Evolutionary conservation across 768 basidiomycete genomes (phyloP).

Genomic region (Asterophora lycoperdoides): DNA sequence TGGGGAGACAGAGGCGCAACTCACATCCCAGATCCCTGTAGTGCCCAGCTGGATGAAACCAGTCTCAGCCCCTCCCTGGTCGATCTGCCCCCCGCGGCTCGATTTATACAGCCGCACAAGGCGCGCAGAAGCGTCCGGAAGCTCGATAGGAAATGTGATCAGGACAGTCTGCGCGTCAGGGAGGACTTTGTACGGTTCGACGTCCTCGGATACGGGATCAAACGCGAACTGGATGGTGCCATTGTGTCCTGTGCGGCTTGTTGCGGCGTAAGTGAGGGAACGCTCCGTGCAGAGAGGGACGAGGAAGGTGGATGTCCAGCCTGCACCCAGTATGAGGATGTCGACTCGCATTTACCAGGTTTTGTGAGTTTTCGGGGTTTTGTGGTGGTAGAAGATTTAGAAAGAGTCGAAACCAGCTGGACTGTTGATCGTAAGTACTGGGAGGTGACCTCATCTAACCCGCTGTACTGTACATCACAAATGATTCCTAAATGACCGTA

Average conservation of each 20-base stretch:
- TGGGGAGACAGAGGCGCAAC: constrained; percentile 17
- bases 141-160: constrained; percentile 53
- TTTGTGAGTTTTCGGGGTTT: no score
- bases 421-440: no score
- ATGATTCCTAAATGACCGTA: no score
- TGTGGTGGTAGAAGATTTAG: no score
- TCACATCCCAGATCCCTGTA: constrained; percentile 59
- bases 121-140: constrained; percentile 39
- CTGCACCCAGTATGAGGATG: constrained; percentile 60
- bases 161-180: constrained; percentile 53
- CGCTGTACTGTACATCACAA: no score
- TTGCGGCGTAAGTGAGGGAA: constrained; percentile 43
- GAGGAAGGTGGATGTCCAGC: constrained; percentile 63
- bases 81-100: constrained; percentile 24
- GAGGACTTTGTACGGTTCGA: constrained; percentile 39
- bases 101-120: constrained; percentile 43
- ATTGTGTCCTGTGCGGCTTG: constrained; percentile 48
- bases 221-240: constrained; percentile 53
- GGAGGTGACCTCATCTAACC: no score
- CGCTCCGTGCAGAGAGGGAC: constrained; percentile 44
- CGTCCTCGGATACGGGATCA: constrained; percentile 44
- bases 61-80: constrained; percentile 14
- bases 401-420: no score
- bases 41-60: constrained; percentile 61
- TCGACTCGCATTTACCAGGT: constrained; percentile 29